phyloP scores from a whole-genome alignment of 2,329 filamentous ascomycete species.

The Chaetomiaceae sp. region DNA sequence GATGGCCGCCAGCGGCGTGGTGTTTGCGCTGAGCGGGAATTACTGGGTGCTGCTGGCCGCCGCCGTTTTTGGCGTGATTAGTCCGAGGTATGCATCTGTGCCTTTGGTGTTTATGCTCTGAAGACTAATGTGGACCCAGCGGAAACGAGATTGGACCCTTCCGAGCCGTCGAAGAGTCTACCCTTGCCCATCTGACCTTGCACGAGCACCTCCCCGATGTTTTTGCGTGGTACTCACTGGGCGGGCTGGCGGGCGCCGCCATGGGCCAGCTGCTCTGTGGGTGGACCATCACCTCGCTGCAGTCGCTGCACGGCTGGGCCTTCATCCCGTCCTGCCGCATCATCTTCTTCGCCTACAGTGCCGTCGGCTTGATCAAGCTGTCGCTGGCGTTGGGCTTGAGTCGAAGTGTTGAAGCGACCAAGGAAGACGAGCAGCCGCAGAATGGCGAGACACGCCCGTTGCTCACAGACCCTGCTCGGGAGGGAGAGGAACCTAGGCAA shows the following conservation, averaged over 20 bases:
- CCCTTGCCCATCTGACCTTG: slow-evolving; percentile 55
- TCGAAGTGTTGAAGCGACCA: not conserved
- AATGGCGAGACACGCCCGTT: not conserved
- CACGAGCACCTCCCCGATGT: slow-evolving; percentile 54
- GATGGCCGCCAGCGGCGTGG: slow-evolving; percentile 51
- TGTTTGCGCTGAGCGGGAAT: slow-evolving; percentile 48
- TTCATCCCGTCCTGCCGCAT: slow-evolving; percentile 43
- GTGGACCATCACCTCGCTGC: slow-evolving; percentile 44
- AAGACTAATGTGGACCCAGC: slow-evolving; percentile 26
- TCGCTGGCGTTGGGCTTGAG: not conserved
- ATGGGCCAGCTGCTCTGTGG: slow-evolving; percentile 50
- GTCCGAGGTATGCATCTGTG: slow-evolving; percentile 32
- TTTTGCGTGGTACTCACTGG: slow-evolving; percentile 60
- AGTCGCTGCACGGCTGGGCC: slow-evolving; percentile 42
- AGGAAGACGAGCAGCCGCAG: not conserved
- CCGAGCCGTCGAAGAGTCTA: slow-evolving; percentile 61
- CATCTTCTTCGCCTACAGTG: not conserved
- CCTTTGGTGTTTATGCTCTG: not conserved
- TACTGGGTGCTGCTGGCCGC: slow-evolving; percentile 56
- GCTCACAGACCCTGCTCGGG: not conserved
- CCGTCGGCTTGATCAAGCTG: not conserved
- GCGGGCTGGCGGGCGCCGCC: slow-evolving; percentile 49
- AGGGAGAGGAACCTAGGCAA: not conserved
- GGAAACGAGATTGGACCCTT: slow-evolving; percentile 67
- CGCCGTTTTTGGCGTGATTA: slow-evolving; percentile 57